phyloP scores from a whole-genome alignment of 371 early-diverging fungal species.

The Chytridium lagenaria region DNA sequence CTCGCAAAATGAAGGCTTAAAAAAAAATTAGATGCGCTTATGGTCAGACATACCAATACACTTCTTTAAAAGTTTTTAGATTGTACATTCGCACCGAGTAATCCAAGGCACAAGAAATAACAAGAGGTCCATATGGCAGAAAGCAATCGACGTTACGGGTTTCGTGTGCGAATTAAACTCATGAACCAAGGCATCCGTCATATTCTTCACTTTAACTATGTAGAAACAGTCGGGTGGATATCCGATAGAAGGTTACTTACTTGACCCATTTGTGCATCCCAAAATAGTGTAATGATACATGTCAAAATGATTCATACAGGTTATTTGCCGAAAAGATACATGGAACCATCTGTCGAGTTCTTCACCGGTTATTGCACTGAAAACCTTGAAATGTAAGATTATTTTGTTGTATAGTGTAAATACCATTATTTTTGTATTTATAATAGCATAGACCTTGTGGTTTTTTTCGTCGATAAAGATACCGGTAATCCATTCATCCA shows the following conservation, averaged over 20 bases:
- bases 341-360: conserved; percentile 30
- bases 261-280: conserved; percentile 37
- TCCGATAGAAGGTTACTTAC: not conserved
- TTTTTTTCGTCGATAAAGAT: conserved; percentile 40
- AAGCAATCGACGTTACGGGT: conserved; percentile 49
- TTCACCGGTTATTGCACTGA: conserved; percentile 18
- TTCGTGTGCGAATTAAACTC: conserved; percentile 51
- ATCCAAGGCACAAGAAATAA: conserved; percentile 54
- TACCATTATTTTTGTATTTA: conserved; percentile 48
- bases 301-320: conserved; percentile 42
- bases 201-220: conserved; percentile 52
- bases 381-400: conserved; percentile 15
- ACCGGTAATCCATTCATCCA: conserved; percentile 49
- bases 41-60: conserved; percentile 49
- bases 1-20: conserved; percentile 41
- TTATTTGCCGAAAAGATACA: conserved; percentile 42
- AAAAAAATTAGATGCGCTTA: not conserved
- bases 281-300: conserved; percentile 48
- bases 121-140: conserved; percentile 46
- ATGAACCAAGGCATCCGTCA: conserved; percentile 51
- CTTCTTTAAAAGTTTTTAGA: conserved; percentile 52
- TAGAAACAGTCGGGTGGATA: not conserved
- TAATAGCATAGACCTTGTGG: conserved; percentile 34
- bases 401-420: not conserved
- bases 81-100: conserved; percentile 53